Evolutionary conservation across 495 filamentous ascomycete genomes (phyloP).

Genomic region (Immersiella caudata): DNA sequence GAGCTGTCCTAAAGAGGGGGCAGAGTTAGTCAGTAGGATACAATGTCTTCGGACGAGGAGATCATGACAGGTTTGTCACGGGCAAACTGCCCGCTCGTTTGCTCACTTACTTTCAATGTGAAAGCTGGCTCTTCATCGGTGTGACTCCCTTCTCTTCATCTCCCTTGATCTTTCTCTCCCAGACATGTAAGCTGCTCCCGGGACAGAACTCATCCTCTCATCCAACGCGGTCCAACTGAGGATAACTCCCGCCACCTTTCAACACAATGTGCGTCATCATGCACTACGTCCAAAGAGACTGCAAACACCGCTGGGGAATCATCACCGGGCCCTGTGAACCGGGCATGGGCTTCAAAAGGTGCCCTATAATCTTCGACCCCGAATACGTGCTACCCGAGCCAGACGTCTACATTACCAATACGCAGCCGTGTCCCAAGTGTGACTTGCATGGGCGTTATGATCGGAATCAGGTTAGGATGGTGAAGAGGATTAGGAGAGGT

Average conservation of each 20-base stretch:
- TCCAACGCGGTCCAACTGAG: too few species aligned
- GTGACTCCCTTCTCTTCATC: too few species aligned
- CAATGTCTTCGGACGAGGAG: not conserved
- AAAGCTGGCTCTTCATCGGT: too few species aligned
- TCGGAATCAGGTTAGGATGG: constrained; percentile 39
- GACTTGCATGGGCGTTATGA: constrained; percentile 41
- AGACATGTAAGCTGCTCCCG: too few species aligned
- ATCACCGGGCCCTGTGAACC: constrained; percentile 40
- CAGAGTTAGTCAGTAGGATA: not conserved
- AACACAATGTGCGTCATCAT: constrained; percentile 36
- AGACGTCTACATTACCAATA: not conserved
- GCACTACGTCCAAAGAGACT: constrained; percentile 41
- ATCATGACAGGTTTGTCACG: not conserved
- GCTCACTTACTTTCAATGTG: not conserved
- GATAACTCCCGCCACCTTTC: too few species aligned
- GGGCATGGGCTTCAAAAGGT: constrained; percentile 42
- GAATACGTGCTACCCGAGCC: not conserved
- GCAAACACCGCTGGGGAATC: constrained; percentile 43
- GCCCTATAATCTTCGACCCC: constrained; percentile 32
- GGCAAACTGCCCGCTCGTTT: not conserved
- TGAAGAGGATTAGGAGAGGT: constrained; percentile 32
- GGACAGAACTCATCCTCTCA: too few species aligned
- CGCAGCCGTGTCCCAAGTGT: constrained; percentile 33
- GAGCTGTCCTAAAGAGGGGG: not conserved
- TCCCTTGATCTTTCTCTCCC: too few species aligned